Evolutionary conservation across 2,329 filamentous ascomycete species (phyloP).

Genomic region (Fusarium praegraminearum): DNA sequence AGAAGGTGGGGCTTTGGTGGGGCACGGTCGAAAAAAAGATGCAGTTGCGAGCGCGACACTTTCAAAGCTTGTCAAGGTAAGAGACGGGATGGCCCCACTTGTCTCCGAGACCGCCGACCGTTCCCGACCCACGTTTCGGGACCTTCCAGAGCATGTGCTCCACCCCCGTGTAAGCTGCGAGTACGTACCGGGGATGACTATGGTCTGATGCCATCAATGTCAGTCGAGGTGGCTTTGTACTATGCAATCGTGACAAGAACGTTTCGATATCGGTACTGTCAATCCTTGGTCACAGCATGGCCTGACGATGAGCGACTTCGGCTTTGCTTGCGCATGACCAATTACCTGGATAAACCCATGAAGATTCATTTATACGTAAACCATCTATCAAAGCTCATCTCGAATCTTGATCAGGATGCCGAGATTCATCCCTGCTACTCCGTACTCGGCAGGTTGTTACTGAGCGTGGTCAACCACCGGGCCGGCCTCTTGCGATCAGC

Average conservation of each 20-base stretch:
- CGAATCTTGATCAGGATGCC: conserved; percentile 5
- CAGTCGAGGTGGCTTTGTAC: conserved; percentile 34
- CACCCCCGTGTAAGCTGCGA: conserved; percentile 9
- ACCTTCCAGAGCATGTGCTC: conserved; percentile 12
- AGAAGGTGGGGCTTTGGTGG: conserved; percentile 1
- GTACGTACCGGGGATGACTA: conserved; percentile 24
- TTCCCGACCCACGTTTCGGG: conserved; percentile 20
- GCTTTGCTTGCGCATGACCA: conserved; percentile 10
- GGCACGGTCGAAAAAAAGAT: background rate
- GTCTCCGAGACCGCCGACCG: conserved; percentile 34
- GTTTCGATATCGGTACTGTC: background rate
- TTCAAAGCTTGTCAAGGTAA: background rate
- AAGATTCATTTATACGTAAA: conserved; percentile 16
- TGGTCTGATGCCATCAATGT: conserved; percentile 27
- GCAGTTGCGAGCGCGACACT: conserved; percentile 7
- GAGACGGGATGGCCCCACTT: conserved; percentile 26
- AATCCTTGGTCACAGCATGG: background rate
- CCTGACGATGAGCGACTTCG: conserved; percentile 28
- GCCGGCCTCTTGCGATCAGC: conserved; percentile 36
- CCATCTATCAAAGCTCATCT: background rate
- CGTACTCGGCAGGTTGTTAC: conserved; percentile 16
- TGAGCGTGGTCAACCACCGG: conserved; percentile 27
- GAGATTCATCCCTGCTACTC: conserved; percentile 18
- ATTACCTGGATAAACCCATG: conserved; percentile 5
- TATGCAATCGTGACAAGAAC: background rate